phyloP scores from a whole-genome alignment of 2,329 filamentous ascomycete genomes.

The Aphanocladium album region DNA sequence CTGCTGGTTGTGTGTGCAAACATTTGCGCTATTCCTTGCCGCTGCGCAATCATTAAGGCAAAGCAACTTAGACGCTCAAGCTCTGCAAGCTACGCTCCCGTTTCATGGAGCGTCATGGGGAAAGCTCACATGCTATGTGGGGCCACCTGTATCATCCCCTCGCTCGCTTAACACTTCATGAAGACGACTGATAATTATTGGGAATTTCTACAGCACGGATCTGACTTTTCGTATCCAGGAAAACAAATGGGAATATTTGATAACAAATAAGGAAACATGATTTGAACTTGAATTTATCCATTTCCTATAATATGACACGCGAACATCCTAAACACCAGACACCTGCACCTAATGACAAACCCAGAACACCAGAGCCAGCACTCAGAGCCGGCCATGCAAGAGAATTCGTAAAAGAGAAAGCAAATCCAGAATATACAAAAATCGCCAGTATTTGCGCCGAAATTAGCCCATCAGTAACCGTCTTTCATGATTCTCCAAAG shows the following conservation, averaged over 20 bases:
- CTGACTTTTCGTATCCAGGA: too few species aligned
- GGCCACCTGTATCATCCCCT: background rate
- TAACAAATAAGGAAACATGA: too few species aligned
- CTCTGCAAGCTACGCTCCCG: background rate
- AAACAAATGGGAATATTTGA: too few species aligned
- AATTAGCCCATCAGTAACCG: background rate
- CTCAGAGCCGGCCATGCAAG: background rate
- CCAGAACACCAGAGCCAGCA: background rate
- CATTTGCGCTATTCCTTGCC: conserved; percentile 5
- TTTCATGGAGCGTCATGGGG: background rate
- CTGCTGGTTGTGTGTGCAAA: conserved; percentile 17
- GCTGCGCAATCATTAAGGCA: background rate
- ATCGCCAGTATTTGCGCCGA: background rate
- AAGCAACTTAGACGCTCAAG: background rate
- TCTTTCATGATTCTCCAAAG: background rate
- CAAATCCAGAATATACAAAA: background rate
- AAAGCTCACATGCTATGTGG: conserved; percentile 10
- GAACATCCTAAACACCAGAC: too few species aligned
- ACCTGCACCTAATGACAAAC: background rate
- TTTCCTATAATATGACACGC: too few species aligned
- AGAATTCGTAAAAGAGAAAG: background rate
- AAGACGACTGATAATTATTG: too few species aligned
- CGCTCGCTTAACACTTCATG: background rate
- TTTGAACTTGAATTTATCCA: too few species aligned
- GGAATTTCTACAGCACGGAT: too few species aligned